Evolutionary conservation across 768 basidiomycete genomes (phyloP), one percentile per base, ranked within the genome.

Genomic region (Pholiota molesta): DNA sequence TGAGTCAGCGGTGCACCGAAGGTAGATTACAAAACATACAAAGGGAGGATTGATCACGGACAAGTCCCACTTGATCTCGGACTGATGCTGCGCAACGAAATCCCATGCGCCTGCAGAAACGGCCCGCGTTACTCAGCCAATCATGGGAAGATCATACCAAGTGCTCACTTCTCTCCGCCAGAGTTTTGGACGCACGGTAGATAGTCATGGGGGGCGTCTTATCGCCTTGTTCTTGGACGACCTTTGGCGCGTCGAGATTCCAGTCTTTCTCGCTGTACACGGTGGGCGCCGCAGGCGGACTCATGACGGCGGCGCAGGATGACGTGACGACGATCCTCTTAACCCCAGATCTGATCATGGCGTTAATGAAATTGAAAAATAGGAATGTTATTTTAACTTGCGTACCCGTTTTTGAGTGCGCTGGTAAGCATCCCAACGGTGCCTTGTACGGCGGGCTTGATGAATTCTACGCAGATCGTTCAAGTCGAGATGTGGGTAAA

Each of bases 271-370:
- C 62, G 21, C 37, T 56, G 45, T 61, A 66, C 16, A 60, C 54
- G 6, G 16, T 33, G 1, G 55, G 53, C 5, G 37, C 39, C 5
- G 28, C 1, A 6, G 45, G 19, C 3, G 42, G 44, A 14, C 8
- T 40, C 8, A 52, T 28, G 19, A 55, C 44, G 11, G 60, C 39
- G 33, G 39, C 31, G 21, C 21, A 42, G 3, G 89, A 91, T 8
- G 86, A 86, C 0, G 88, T 90, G 62, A 90, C 71, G 17, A 92
- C 84, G 49, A 94, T 75, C 3, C 92, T 83, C 71, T 89, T 85
- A 64, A 93, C 77, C 17, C 28, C 28, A 28, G 33, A 55, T 55
- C 19, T 55, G 19, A 40, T 37, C 19, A n/a, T 8, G 19, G 13
- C 5, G 31, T 29, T 13, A 28, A 10, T 28, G 31, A 31, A 6